Evolutionary conservation across 1,284 basidiomycete species (phyloP), one percentile per base, ranked within the genome.

Genomic region (Ustilago shanxiensis): DNA sequence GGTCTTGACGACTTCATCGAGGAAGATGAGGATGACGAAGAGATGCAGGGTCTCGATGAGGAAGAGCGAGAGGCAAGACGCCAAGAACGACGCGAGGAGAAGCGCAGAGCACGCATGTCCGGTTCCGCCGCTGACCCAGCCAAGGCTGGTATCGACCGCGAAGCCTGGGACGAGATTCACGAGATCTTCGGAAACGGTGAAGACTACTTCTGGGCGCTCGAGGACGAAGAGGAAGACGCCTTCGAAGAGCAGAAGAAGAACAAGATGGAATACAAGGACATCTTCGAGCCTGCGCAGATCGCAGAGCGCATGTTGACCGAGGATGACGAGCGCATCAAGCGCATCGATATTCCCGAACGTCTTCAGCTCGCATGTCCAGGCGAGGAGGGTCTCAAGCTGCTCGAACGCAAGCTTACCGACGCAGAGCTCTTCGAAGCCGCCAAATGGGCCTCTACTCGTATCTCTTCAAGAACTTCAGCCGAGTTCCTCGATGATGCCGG

Each of bases 251-350:
- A 72, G 4, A 80, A 70, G 50, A 75, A 80, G 77, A 92, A 92
- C 88, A 77, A 76, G 60, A 78, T 82, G 77, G 92, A 91, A 80
- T 93, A 95, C 82, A 91, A 93, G 82, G 96, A 98, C 86, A 95
- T 99, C 72, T 99, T 99, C 80, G 97, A 99, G 86, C 97, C 97
- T 0, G 94, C 95, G 8, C 95, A 98, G 88, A 98, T 99, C 84
- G 91, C 91, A 75, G 93, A 92, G 70, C 91, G 94, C 58, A 90
- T 95, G 88, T 88, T 99, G 50, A 98, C 95, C 4, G 94, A 96
- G 77, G 95, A 95, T 72, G 97, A 99, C 86, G 94, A 97, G 60
- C 82, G 82, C 24, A 89, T 95, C 60, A 95, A 98, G 79, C 92
- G 95, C 61, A 91, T 91, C 84, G 97, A 99, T 87, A 91, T 94